Percentiles rank a stretch among this genome's conserved stretches.
Evolutionary conservation across 2,329 filamentous ascomycete species (phyloP).

Genomic region (Phyllosticta citribraziliensis): DNA sequence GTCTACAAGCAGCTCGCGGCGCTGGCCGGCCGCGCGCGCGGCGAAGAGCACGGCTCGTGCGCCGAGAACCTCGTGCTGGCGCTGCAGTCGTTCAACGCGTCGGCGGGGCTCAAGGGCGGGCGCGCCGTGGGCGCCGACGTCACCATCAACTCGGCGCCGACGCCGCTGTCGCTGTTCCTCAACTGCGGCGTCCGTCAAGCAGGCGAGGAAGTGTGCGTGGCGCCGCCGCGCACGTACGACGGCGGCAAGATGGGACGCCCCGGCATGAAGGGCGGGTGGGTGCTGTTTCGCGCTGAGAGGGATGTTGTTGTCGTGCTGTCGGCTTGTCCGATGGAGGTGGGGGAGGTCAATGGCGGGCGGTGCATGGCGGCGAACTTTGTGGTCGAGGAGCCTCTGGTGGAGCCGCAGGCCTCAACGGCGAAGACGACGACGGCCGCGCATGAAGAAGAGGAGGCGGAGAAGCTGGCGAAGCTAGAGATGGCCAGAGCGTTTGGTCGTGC

Average conservation of each 20-base stretch:
- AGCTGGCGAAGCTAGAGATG: slow-evolving; percentile 3
- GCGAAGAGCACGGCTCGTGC: slow-evolving; percentile 37
- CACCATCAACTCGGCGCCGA: slow-evolving; percentile 38
- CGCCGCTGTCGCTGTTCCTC: slow-evolving; percentile 37
- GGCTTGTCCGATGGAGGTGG: slow-evolving; percentile 29
- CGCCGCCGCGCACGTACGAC: slow-evolving; percentile 18
- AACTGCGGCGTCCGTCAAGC: slow-evolving; percentile 15
- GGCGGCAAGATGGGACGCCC: background rate
- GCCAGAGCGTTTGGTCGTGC: slow-evolving; percentile 1
- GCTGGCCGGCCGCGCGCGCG: slow-evolving; percentile 28
- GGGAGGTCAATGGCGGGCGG: slow-evolving; percentile 25
- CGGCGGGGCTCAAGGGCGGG: slow-evolving; percentile 35
- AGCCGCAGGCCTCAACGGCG: too few relatives aligned
- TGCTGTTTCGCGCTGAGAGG: slow-evolving; percentile 25
- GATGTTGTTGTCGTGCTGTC: slow-evolving; percentile 29
- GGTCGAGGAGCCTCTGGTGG: slow-evolving; percentile 20
- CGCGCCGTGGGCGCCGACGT: slow-evolving; percentile 39
- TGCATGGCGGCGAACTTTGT: slow-evolving; percentile 32
- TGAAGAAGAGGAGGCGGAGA: background rate
- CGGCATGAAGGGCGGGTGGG: slow-evolving; percentile 25
- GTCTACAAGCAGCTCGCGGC: slow-evolving; percentile 28
- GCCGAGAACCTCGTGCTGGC: slow-evolving; percentile 41
- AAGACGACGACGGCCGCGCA: slow-evolving; percentile 13
- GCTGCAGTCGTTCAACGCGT: slow-evolving; percentile 38
- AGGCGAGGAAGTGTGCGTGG: slow-evolving; percentile 15